Evolutionary conservation across 768 basidiomycete genomes (phyloP).

Genomic region (Megacollybia marginata): DNA sequence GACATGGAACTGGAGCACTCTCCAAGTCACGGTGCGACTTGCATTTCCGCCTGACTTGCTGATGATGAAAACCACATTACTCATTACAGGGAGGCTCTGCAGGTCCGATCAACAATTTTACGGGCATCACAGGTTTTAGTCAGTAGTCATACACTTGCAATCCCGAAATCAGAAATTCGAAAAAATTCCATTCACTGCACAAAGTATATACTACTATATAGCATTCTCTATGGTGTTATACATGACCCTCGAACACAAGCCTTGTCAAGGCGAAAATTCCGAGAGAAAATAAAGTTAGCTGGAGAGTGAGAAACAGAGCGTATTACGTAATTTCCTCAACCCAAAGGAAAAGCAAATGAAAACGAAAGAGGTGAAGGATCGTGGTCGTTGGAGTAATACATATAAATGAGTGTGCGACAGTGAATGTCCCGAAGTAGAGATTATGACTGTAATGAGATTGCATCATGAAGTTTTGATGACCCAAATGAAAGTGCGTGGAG

Average conservation of each 20-base stretch:
- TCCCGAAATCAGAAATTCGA: neutral
- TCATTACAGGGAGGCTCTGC: conserved; percentile 31
- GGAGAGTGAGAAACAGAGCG: conserved; percentile 8
- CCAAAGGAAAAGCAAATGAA: conserved; percentile 12
- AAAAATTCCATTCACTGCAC: neutral
- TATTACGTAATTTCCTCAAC: conserved; percentile 4
- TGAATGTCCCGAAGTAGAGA: conserved; percentile 1
- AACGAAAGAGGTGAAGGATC: neutral
- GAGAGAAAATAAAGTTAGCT: conserved; percentile 6
- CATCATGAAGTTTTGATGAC: conserved; percentile 1
- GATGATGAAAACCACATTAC: too few relatives aligned
- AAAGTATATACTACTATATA: conserved; percentile 20
- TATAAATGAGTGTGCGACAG: conserved; percentile 4
- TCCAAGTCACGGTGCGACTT: conserved; percentile 21
- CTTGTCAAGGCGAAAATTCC: conserved; percentile 21
- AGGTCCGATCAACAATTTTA: conserved; percentile 28
- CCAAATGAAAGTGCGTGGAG: neutral
- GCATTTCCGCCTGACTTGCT: too few relatives aligned
- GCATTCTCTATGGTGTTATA: conserved; percentile 37
- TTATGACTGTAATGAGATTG: conserved; percentile 4
- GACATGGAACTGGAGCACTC: conserved; percentile 42
- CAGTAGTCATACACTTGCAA: conserved; percentile 10
- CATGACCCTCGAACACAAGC: conserved; percentile 21
- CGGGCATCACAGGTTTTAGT: conserved; percentile 23
- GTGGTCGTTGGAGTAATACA: too few relatives aligned